Conservation (phyloP, 441 rosid genomes). For the Dalechampia spathulata region DNA sequence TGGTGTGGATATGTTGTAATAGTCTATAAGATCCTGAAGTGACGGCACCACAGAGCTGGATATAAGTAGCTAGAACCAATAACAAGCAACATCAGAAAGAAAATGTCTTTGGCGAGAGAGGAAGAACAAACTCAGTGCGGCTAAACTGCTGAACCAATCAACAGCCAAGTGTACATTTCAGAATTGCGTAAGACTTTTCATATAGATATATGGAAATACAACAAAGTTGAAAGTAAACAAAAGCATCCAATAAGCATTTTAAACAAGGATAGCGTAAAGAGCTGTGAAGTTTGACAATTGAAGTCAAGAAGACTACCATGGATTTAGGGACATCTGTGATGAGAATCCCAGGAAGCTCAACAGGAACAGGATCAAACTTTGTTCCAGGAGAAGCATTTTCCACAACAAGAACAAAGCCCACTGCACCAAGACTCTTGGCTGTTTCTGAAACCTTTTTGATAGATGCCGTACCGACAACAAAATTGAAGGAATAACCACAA, state of each 20-base stretch:
- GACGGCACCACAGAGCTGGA: too few species aligned
- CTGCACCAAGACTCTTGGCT: constrained; percentile 90
- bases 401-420: constrained; percentile 94
- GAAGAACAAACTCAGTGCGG: not conserved
- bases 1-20: constrained; percentile 76
- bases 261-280: not conserved
- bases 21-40: constrained; percentile 83
- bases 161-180: too few species aligned
- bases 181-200: too few species aligned
- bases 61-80: constrained; percentile 4
- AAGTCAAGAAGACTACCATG: constrained; percentile 43
- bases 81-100: not conserved
- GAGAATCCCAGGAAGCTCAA: constrained; percentile 78
- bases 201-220: too few species aligned
- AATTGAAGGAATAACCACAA: constrained; percentile 97
- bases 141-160: too few species aligned
- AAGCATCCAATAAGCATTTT: not conserved
- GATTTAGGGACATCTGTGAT: constrained; percentile 76
- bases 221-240: constrained; percentile 1
- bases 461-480: constrained; percentile 88
- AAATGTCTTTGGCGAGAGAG: not conserved
- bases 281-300: not conserved
- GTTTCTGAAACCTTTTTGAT: constrained; percentile 91
- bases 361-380: constrained; percentile 94
- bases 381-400: constrained; percentile 94